Evolutionary conservation across 192 early-diverging fungal species (phyloP).

Genomic region (Podila epicladia): DNA sequence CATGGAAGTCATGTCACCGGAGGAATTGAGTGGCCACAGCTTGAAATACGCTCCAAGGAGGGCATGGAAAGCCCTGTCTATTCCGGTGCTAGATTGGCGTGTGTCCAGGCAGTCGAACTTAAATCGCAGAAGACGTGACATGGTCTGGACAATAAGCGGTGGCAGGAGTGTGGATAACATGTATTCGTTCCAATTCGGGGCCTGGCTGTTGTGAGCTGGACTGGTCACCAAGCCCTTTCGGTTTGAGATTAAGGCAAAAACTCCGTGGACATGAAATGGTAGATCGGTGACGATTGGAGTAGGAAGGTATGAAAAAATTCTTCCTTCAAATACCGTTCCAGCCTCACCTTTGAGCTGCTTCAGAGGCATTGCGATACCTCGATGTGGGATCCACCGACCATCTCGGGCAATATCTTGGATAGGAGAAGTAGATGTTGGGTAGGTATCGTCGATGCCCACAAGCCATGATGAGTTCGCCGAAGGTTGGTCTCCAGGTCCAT

Average conservation of each 20-base stretch:
- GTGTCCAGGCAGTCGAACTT: too few species aligned
- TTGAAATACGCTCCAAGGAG: too few species aligned
- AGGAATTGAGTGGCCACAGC: too few species aligned
- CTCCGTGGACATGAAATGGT: slow-evolving; percentile 50
- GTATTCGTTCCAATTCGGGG: slow-evolving; percentile 11
- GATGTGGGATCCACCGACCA: slow-evolving; percentile 13
- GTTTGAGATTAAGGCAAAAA: slow-evolving; percentile 39
- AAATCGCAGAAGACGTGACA: too few species aligned
- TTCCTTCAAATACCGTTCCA: neutral
- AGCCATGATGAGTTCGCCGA: slow-evolving; percentile 3
- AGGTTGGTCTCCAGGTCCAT: too few species aligned
- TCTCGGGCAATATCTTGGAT: neutral
- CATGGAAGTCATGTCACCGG: too few species aligned
- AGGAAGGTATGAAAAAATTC: slow-evolving; percentile 42
- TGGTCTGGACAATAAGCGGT: too few species aligned
- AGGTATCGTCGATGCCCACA: neutral
- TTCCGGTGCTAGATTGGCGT: too few species aligned
- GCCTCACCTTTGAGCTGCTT: neutral
- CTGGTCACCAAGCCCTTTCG: slow-evolving; percentile 23
- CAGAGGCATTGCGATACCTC: slow-evolving; percentile 17
- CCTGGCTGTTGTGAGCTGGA: neutral
- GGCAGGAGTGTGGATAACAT: slow-evolving; percentile 8
- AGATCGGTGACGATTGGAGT: slow-evolving; percentile 32
- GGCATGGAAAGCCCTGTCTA: too few species aligned
- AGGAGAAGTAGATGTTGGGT: neutral